phyloP scores from a whole-genome alignment of 2,329 filamentous ascomycete species.

The Scopulariopsis brevicaulis region DNA sequence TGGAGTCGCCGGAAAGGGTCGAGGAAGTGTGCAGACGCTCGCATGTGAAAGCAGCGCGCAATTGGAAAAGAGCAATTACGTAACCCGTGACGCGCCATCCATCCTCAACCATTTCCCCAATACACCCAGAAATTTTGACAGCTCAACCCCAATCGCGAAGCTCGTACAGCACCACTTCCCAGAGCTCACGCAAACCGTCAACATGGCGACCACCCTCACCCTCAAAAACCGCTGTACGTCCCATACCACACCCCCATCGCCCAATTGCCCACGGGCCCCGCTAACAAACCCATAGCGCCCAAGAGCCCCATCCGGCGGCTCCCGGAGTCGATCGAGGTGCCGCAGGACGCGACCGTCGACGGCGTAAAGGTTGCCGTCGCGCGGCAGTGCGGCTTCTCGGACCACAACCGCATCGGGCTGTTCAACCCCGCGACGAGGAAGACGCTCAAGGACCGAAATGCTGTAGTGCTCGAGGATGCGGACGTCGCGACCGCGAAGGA shows the following conservation, averaged over 20 bases:
- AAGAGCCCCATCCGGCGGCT: slow-evolving; percentile 42
- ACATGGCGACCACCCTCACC: slow-evolving; percentile 2
- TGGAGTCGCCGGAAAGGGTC: too few relatives aligned
- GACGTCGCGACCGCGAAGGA: slow-evolving; percentile 37
- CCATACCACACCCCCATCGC: too few relatives aligned
- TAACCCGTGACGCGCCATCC: too few relatives aligned
- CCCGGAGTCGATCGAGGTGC: slow-evolving; percentile 36
- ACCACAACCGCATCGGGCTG: slow-evolving; percentile 51
- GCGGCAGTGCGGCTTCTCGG: slow-evolving; percentile 34
- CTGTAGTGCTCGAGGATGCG: slow-evolving; percentile 34
- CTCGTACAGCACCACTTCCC: too few relatives aligned
- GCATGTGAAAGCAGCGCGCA: too few relatives aligned
- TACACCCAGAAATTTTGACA: too few relatives aligned
- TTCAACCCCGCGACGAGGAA: slow-evolving; percentile 50
- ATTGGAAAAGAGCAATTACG: too few relatives aligned
- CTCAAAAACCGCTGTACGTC: slow-evolving; percentile 3
- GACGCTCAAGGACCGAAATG: slow-evolving; percentile 51
- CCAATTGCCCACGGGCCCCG: neutral
- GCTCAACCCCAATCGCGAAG: too few relatives aligned
- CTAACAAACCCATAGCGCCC: slow-evolving; percentile 20
- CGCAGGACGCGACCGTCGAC: slow-evolving; percentile 42
- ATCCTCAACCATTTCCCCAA: too few relatives aligned
- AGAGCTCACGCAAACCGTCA: neutral
- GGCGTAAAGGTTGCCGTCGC: slow-evolving; percentile 47
- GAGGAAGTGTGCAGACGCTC: too few relatives aligned